Conservation (phyloP, 176 grass and related monocot species). For the Canna indica region DNA sequence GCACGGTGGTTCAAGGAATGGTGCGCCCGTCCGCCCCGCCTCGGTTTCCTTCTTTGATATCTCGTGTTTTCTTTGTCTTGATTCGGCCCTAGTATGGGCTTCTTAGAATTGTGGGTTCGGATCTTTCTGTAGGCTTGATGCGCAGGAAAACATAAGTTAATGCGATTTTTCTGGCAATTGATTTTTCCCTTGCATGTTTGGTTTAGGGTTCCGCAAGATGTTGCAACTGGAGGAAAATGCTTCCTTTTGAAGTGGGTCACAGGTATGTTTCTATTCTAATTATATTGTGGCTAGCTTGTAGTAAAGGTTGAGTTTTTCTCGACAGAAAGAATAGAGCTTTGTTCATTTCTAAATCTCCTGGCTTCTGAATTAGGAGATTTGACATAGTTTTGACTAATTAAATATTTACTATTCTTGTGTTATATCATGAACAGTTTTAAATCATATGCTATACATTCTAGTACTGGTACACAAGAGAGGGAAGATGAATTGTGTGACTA, state of each 20-base stretch:
- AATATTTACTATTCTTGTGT: no score
- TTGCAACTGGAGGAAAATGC: constrained; percentile 61
- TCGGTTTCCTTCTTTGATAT: not conserved
- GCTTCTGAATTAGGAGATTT: not conserved
- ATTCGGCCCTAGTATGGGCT: not conserved
- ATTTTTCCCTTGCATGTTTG: not conserved
- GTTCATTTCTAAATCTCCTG: not conserved
- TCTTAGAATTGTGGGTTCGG: not conserved
- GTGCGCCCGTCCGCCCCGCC: constrained; percentile 19
- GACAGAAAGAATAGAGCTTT: not conserved
- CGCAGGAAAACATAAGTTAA: not conserved
- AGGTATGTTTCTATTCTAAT: constrained; percentile 32
- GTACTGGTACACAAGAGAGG: no score
- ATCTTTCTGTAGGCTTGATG: not conserved
- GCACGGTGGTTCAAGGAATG: constrained; percentile 84
- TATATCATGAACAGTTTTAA: no score
- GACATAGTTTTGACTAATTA: no score
- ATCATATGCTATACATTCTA: no score
- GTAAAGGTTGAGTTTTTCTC: not conserved
- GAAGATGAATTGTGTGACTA: no score
- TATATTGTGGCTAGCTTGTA: not conserved
- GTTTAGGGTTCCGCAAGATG: constrained; percentile 74
- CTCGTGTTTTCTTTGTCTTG: not conserved
- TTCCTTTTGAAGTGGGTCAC: constrained; percentile 85
- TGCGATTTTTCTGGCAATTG: not conserved